Evolutionary conservation across 139 green algal genomes (phyloP), one percentile per base, ranked within the genome.

Genomic region (Picochlorum costavermella): DNA sequence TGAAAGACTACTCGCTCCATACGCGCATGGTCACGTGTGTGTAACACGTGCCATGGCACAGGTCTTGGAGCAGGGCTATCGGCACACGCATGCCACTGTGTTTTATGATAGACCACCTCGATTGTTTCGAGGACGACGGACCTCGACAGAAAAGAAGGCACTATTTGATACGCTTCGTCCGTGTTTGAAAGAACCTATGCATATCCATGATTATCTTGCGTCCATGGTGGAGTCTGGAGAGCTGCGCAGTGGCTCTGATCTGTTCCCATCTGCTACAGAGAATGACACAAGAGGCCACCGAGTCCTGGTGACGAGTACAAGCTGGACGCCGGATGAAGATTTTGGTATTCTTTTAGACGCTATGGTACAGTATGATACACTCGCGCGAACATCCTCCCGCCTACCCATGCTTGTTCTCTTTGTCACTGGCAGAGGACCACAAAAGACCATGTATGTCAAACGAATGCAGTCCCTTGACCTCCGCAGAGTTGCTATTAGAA

Each of bases 311-410:
- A 95, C 79, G 76, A 92, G 83, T 83, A 98, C 94, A 13, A 95
- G 84, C 68, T 98, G 92, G 92, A 98, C 94, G 0, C 76, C 86
- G 2, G 94, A 99, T 61, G 94, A 99, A 70, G 94, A 99, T 76
- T 97, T 99, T 76, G 77, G 70, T 12, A 73, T 97, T 12, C 80
- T 98, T 51, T 63, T 98, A 25, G 77, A 84, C 13, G 92, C 79
- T 1, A 74, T 73, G 2, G n/a, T 67, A 31, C 30, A 65, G 51
- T 77, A 78, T 48, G 71, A 75, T 58, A 51, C 48, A 11, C 8
- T 48, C 16, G 63, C 63, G 5, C 36, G 16, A 10, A 49, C 9
- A 11, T 17, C 16, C 17, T 23, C 13, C 1, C 26, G 6, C 8
- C 29, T 61, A 16, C 75, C 81, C 20, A 33, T 37, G 1, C 28